Base-by-base conservation (phyloP, 345 rosid genomes). In the Brassica nigra region DNA sequence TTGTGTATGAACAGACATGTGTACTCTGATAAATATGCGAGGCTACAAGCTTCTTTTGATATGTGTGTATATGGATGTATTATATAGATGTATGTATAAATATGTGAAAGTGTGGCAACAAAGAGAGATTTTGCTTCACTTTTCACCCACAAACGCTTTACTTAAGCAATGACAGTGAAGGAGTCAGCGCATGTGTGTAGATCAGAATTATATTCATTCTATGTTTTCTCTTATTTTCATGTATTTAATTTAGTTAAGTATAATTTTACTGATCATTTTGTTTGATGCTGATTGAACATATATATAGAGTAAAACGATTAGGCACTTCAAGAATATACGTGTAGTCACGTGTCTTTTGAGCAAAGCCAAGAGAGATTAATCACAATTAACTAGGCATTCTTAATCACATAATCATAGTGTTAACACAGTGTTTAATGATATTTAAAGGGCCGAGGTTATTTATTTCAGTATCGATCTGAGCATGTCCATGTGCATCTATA, bases 371-470 rank as follows among this genome's bases (percentile, higher is more conserved):
- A 61, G 71, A 54, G 70, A 8, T 80, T 66, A 62, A 66, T 74
- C 82, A 81, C 78, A 47, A 39, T 66, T 75, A 75, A 81, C 84
- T 66, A 81, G 78, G 83, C 55, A 65, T 52, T 59, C 37, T 30
- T 37, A 67, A 74, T 74, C 68, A 63, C 59, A 59, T 1, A 74
- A 74, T 68, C 81, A 14, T 65, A 66, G 66, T 47, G 66, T 74
- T 74, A 54, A 63, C 52, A 8, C 67, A 75, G 30, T 63, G 83
- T 28, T 69, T 55, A 52, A 52, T 69, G 44, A 9, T 74, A 11
- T 63, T 74, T 65, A 63, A 68, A 37, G 18, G 31, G 57, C 16
- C 2, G 4, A 6, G 57, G 8, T 52, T 61, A 52, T 16, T 29
- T 36, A 34, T 63, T 69, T 69, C 71, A 52, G 11, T 55, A 70